Base-by-base conservation (phyloP, 352 stramenopile genomes). In the Pseudoperonospora humuli region DNA sequence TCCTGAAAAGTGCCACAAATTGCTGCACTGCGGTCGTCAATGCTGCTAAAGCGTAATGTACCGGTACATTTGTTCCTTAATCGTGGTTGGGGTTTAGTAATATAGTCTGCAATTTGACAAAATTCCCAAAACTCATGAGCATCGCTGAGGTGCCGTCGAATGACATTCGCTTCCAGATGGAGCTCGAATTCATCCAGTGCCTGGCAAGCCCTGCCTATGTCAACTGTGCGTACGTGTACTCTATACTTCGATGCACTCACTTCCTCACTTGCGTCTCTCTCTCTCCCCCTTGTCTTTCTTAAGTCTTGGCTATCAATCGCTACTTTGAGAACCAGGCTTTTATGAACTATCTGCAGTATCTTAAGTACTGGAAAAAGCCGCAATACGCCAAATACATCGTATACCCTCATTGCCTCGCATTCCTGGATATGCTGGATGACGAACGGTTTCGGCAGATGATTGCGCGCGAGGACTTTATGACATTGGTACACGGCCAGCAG, bases 121-220 rank as follows among this genome's bases (percentile, higher is more conserved):
- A n/a, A n/a, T n/a, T n/a, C n/a, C n/a, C n/a, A n/a, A n/a, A 29
- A 14, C 39, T 10, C 35, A 59, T 39, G 17, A 63, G 40, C 33
- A 58, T 26, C 25, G 24, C 52, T 36, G 79, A 89, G 27, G 54
- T 92, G 40, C 82, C 80, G 37, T 82, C 86, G 20, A 93, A 96
- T 48, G 75, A 93, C 57, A 80, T 91, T 35, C 83, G 86, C 56
- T 96, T 96, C 67, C 81, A 93, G 62, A 86, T 95, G 43, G 86
- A 96, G 63, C 73, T 96, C 27, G 86, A 96, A 72, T 96, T 96
- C 64, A 83, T 96, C 32, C 86, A 96, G 65, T 94, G 79, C 37
- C 66, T 96, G 24, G 79, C 82, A 10, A 95, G 84, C 40, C 80
- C 86, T 5, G 71, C 77, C 3, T 96, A 96, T 51, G 60, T 95